These are phyloP conservation scores for Theobroma grandiflorum DNA, from an alignment of 441 rosid genomes.

Conservation along the genomic window DNA sequence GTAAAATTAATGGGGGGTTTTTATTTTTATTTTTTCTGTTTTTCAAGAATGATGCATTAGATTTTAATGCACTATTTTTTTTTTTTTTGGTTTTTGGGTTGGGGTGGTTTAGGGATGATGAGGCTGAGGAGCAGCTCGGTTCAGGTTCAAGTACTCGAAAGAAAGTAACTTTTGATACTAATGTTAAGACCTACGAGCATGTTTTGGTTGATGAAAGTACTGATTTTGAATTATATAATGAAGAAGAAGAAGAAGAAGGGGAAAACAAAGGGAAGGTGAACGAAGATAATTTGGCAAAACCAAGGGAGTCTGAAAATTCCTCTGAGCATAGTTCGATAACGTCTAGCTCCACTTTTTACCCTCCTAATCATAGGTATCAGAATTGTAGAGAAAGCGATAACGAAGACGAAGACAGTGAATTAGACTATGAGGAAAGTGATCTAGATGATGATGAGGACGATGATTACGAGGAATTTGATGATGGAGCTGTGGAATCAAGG, in stretches of 20 bases:
- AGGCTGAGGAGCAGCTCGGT: slow-evolving; percentile 51
- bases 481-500: slow-evolving; percentile 34
- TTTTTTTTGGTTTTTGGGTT: neutral
- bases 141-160: slow-evolving; percentile 48
- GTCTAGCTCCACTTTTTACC: slow-evolving; percentile 56
- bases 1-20: slow-evolving; percentile 21
- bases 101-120: slow-evolving; percentile 40
- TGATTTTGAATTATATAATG: slow-evolving; percentile 34
- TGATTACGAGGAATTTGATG: slow-evolving; percentile 48
- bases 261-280: slow-evolving; percentile 23
- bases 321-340: slow-evolving; percentile 56
- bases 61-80: neutral
- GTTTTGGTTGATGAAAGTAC: slow-evolving; percentile 43
- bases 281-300: slow-evolving; percentile 34
- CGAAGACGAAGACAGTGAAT: slow-evolving; percentile 60
- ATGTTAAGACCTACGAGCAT: slow-evolving; percentile 71
- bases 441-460: slow-evolving; percentile 53
- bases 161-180: slow-evolving; percentile 80
- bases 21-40: neutral
- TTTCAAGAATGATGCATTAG: neutral
- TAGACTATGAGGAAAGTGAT: slow-evolving; percentile 65
- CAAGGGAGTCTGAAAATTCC: slow-evolving; percentile 51
- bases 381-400: slow-evolving; percentile 92
- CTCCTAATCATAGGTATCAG: slow-evolving; percentile 81
- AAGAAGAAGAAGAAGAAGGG: slow-evolving; percentile 21